Conservation (phyloP, 495 filamentous ascomycete species). For the Aspergillus bertholletiae region DNA sequence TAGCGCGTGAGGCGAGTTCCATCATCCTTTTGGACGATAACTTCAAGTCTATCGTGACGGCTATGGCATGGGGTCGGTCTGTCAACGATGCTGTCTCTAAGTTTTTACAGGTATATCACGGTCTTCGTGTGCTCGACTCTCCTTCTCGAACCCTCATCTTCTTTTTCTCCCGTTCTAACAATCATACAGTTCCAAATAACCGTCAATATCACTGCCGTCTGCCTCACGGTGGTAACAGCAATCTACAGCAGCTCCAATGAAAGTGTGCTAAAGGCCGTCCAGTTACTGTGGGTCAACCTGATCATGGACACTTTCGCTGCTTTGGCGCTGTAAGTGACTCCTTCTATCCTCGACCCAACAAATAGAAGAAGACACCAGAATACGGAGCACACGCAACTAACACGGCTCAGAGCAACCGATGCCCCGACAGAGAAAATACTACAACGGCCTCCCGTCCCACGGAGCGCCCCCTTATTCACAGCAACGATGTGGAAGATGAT, state of each 20-base stretch:
- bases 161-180: background rate
- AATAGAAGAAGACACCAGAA: background rate
- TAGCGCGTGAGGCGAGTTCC: conserved; percentile 89
- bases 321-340: conserved; percentile 54
- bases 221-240: conserved; percentile 78
- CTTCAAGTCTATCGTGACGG: conserved; percentile 83
- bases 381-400: background rate
- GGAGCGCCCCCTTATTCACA: conserved; percentile 71
- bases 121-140: background rate
- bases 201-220: conserved; percentile 84
- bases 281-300: conserved; percentile 87
- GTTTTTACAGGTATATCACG: conserved; percentile 54
- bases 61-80: conserved; percentile 84
- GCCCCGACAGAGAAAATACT: conserved; percentile 75
- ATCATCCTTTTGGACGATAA: conserved; percentile 93
- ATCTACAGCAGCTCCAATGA: conserved; percentile 61
- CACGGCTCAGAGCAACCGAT: conserved; percentile 58
- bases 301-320: conserved; percentile 95
- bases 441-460: conserved; percentile 73
- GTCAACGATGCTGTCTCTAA: conserved; percentile 91
- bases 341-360: background rate
- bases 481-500: conserved; percentile 97
- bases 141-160: background rate
- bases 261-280: conserved; percentile 82
- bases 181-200: conserved; percentile 73